Evolutionary conservation across 2,329 filamentous ascomycete species (phyloP), one percentile per base, ranked within the genome.

Genomic region (Venturia oleaginea): DNA sequence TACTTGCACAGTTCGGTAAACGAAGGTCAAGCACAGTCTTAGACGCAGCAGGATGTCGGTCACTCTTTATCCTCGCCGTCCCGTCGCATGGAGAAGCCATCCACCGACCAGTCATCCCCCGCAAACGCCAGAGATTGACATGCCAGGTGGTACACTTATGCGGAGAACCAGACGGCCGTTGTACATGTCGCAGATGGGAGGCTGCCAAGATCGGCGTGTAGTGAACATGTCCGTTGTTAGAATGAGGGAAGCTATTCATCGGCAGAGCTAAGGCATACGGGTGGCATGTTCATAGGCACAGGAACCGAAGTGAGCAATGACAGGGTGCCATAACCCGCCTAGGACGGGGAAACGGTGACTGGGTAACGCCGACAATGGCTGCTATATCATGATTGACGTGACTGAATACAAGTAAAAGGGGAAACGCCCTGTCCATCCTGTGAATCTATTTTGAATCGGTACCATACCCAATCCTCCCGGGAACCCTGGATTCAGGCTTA

Each of bases 241-340:
- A 60, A 22, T 17, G 59, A 34, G 59, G 37, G 59, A 60, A 60
- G 34, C 57, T 43, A 34, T 10, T 40, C 13, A 24, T 30, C 34
- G 57, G 59, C 10, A 34, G 27, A 60, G 40, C 59, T 60, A 60
- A 60, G 59, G 34, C 24, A n/a, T 60, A 42, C 59, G 59, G 59
- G 34, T 40, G n/a, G 22, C 59, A 60, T 42, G 32, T 40, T 40
- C 32, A 11, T 42, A 43, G 59, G n/a, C n/a, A 60, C 22, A 32
- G 30, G 51, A 57, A 34, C 51, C 51, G 30, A 57, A 32, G 34
- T 27, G 24, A 57, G 51, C 51, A 1, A 57, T 57, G 51, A 57
- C 51, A 19, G 24, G 51, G 51, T 22, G 43, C 43, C n/a, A 48
- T 51, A 27, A 30, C n/a, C 46, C 51, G 51, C 51, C 15, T 57